Percentiles rank a stretch among this genome's conserved stretches.
Evolutionary conservation across 257 asterid species (phyloP).

Genomic region (Nicotiana tomentosiformis): DNA sequence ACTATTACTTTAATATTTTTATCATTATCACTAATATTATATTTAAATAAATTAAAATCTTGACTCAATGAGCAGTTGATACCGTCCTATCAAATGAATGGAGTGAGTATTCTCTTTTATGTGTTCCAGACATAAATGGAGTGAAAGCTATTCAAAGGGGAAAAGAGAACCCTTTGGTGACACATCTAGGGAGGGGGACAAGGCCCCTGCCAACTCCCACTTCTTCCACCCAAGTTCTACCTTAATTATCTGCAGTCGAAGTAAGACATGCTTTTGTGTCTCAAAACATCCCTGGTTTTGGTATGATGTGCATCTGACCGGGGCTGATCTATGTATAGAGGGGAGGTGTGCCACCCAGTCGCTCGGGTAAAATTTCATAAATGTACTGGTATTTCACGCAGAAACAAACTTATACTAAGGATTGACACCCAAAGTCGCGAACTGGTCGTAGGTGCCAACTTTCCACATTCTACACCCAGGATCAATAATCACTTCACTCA

Average conservation of each 20-base stretch:
- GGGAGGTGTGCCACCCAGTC: no score
- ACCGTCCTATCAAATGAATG: background rate
- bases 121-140: background rate
- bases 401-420: no score
- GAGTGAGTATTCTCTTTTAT: background rate
- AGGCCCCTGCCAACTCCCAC: background rate
- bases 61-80: background rate
- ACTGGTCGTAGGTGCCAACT: no score
- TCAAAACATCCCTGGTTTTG: background rate
- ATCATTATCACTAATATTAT: background rate
- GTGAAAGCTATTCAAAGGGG: background rate
- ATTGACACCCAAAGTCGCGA: no score
- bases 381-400: no score
- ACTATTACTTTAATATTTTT: background rate
- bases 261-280: background rate
- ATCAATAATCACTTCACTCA: no score
- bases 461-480: no score
- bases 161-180: background rate
- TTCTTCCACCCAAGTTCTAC: background rate
- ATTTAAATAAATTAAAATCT: background rate
- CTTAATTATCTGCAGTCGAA: background rate
- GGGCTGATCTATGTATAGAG: no score
- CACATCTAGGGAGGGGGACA: background rate
- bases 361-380: no score
- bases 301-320: background rate